Percentiles rank a stretch among this genome's conserved stretches.
phyloP scores from a whole-genome alignment of 345 rosid genomes.

The Syzygium grande region DNA sequence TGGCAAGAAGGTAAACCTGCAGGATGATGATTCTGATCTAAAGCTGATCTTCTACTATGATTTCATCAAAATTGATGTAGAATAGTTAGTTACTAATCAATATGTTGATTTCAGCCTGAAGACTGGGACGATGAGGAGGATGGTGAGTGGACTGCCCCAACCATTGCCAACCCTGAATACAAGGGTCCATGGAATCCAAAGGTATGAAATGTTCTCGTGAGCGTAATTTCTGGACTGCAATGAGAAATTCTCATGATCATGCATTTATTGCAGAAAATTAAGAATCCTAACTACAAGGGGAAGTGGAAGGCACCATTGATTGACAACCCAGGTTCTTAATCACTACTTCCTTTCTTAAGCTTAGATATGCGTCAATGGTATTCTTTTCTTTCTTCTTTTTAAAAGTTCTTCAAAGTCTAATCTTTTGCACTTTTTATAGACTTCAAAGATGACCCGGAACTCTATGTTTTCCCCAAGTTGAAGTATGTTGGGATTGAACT shows the following conservation, averaged over 20 bases:
- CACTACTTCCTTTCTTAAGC: slow-evolving; percentile 5
- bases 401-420: neutral
- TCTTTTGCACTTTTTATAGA: slow-evolving; percentile 49
- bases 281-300: slow-evolving; percentile 92
- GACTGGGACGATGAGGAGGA: slow-evolving; percentile 99
- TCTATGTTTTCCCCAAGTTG: slow-evolving; percentile 83
- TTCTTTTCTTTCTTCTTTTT: neutral
- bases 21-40: neutral
- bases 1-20: slow-evolving; percentile 71
- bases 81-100: neutral
- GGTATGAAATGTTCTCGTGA: slow-evolving; percentile 35
- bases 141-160: slow-evolving; percentile 98
- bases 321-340: slow-evolving; percentile 86
- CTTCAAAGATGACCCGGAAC: slow-evolving; percentile 89
- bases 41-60: neutral
- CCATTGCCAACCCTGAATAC: slow-evolving; percentile 95
- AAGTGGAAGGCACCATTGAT: slow-evolving; percentile 97
- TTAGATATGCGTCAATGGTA: neutral
- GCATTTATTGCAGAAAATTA: slow-evolving; percentile 64
- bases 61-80: neutral
- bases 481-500: slow-evolving; percentile 92
- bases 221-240: neutral
- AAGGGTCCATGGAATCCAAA: slow-evolving; percentile 91
- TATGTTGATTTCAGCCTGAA: slow-evolving; percentile 54
- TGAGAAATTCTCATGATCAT: neutral